Percentiles rank a stretch among this genome's conserved stretches.
Evolutionary conservation across 2,329 filamentous ascomycete genomes (phyloP).

Genomic region (Xylariaceae sp.): DNA sequence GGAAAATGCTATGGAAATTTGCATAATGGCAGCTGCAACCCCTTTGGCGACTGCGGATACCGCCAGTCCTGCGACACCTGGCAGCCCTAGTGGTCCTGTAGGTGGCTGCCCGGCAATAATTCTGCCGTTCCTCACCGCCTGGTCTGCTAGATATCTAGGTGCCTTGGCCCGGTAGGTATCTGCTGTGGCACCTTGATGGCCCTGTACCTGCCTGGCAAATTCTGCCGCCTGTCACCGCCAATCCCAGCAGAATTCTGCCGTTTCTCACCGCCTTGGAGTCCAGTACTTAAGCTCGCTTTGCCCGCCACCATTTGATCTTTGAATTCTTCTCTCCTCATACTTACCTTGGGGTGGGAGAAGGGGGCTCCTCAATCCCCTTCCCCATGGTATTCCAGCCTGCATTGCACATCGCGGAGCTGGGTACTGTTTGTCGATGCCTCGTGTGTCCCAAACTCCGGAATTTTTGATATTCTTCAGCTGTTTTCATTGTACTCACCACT

Average conservation of each 20-base stretch:
- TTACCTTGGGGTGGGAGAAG: conserved; percentile 15
- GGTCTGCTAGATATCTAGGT: no score
- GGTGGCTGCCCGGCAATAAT: no score
- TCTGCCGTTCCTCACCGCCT: no score
- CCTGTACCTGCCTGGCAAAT: no score
- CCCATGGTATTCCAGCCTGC: conserved; percentile 12
- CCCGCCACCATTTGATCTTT: neutral
- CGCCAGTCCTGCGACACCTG: neutral
- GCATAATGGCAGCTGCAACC: no score
- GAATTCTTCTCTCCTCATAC: conserved; percentile 11
- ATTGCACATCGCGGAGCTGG: conserved; percentile 16
- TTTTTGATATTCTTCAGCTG: conserved; percentile 14
- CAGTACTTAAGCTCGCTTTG: conserved; percentile 1
- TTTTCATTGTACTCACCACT: conserved; percentile 10
- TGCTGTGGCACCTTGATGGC: no score
- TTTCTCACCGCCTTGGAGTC: neutral
- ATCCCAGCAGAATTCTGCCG: conserved; percentile 4
- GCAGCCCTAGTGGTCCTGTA: no score
- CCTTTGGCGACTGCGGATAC: no score
- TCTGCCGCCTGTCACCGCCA: neutral
- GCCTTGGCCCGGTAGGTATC: no score
- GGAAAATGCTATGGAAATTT: no score
- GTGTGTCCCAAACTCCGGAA: conserved; percentile 13
- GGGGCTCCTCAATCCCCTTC: conserved; percentile 11
- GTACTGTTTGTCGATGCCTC: conserved; percentile 13